Base-by-base conservation (phyloP, 1,139 yeast species). In the Saccharomyces hybrid region DNA sequence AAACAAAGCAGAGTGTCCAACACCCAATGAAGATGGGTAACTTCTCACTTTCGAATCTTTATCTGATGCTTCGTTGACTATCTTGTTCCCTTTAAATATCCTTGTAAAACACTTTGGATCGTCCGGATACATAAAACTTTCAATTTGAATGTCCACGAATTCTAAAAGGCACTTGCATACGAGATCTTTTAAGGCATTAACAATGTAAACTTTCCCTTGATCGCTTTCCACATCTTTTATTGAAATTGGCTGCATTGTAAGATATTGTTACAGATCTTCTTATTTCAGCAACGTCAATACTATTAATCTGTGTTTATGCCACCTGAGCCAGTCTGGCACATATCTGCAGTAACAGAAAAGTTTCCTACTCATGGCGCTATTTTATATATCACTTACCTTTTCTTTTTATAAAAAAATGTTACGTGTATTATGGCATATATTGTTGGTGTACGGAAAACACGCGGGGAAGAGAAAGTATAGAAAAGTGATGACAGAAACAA, bases 101-200 rank as follows among this genome's bases (percentile, higher is more conserved):
- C 50, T 23, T 32, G 42, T 20, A 44, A 9, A 9, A 38, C 13
- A 6, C 23, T 38, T 27, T 14, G 53, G 51, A 28, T 55, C 55
- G 47, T 59, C 42, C 6, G 70, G 68, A 49, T 64, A 64, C 65
- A 63, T 64, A 44, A 65, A 57, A 13, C 54, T 49, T 48, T 66
- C 70, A 13, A 64, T 52, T 26, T 65, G 47, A 6, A 54, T 53
- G 41, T 66, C 69, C 6, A 59, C 58, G 47, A 62, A 62, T 46
- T 64, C 68, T 16, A 59, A 28, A 11, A 59, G 48, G 4, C 67
- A 63, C 25, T 49, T 54, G 27, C 55, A 51, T 13, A 54, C 51
- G 7, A 59, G 42, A 16, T 58, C 54, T n/a, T 56, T 50, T 31
- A 59, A 54, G 14, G 59, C 53, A 16, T 59, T 53, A 16, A 38